Evolutionary conservation across 2,329 filamentous ascomycete species (phyloP).

Genomic region (Calonectria henricotiae): DNA sequence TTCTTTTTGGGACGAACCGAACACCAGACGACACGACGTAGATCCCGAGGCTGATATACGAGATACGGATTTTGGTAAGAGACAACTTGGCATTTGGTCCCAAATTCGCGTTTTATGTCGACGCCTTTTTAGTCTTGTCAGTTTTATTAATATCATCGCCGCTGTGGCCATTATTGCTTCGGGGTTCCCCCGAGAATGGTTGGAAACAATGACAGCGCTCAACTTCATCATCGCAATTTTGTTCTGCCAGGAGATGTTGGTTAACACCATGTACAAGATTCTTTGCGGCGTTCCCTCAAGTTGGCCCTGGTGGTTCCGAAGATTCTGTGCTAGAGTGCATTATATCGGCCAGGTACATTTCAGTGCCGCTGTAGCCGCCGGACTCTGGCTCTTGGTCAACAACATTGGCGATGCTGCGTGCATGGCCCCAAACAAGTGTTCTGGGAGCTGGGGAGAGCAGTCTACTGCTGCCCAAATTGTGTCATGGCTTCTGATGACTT

Average conservation of each 20-base stretch:
- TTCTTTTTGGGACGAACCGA: background rate
- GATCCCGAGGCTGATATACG: conserved; percentile 55
- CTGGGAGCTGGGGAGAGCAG: conserved; percentile 41
- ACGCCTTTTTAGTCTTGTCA: conserved; percentile 69
- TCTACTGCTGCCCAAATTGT: conserved; percentile 64
- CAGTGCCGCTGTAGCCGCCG: conserved; percentile 65
- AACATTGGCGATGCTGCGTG: conserved; percentile 53
- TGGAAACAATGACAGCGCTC: conserved; percentile 63
- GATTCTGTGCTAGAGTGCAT: conserved; percentile 66
- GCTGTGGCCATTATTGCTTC: conserved; percentile 62
- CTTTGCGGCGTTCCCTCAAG: conserved; percentile 63
- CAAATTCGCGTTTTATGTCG: conserved; percentile 70
- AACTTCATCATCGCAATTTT: conserved; percentile 68
- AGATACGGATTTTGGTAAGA: conserved; percentile 60
- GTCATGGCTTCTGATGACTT: conserved; percentile 72
- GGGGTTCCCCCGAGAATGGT: conserved; percentile 56
- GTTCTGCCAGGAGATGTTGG: conserved; percentile 69
- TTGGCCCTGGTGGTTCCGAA: conserved; percentile 66
- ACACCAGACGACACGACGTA: no score
- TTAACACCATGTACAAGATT: conserved; percentile 67
- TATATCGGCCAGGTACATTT: conserved; percentile 69
- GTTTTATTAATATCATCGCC: conserved; percentile 69
- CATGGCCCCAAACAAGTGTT: conserved; percentile 38
- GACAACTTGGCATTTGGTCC: conserved; percentile 59
- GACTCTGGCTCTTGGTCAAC: conserved; percentile 65